A percentile compares a stretch with the other conserved stretches of the same genome.
These are phyloP conservation scores for Eutypa lata DNA, from an alignment of 2,329 filamentous ascomycete genomes.

Conservation along the genomic window DNA sequence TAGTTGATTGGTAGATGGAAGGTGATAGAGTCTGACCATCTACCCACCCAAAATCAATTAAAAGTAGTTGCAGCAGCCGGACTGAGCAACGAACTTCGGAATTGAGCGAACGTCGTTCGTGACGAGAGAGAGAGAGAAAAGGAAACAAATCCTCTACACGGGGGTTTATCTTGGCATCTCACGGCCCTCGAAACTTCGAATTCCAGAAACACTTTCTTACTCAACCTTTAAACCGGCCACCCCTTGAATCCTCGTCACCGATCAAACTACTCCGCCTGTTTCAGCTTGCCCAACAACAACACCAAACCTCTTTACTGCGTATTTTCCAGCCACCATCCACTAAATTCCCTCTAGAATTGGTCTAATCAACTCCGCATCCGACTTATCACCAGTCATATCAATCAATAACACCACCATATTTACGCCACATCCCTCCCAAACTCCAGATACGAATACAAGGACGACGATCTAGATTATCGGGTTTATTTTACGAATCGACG, in stretches of 20 bases:
- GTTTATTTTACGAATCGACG: too few relatives aligned
- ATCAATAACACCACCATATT: background rate
- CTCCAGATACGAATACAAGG: too few relatives aligned
- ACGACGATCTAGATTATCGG: too few relatives aligned
- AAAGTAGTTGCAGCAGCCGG: background rate
- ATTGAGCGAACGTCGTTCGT: too few relatives aligned
- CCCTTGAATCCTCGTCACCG: conserved; percentile 27
- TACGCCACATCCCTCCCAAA: too few relatives aligned
- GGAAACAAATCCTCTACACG: too few relatives aligned
- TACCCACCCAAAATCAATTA: background rate
- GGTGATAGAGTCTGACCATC: background rate
- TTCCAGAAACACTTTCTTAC: background rate
- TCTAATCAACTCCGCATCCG: background rate
- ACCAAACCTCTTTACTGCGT: background rate
- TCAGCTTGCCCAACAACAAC: conserved; percentile 28
- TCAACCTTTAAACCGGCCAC: conserved; percentile 5
- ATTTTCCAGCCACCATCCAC: conserved; percentile 13
- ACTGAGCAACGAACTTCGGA: background rate
- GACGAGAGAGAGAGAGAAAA: too few relatives aligned
- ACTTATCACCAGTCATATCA: background rate
- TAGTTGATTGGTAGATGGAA: background rate
- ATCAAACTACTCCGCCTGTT: conserved; percentile 35
- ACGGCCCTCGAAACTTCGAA: background rate
- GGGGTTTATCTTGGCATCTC: background rate
- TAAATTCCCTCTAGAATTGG: conserved; percentile 3